Evolutionary conservation across 139 green algal genomes (phyloP).

Genomic region (Pleodorina starrii): DNA sequence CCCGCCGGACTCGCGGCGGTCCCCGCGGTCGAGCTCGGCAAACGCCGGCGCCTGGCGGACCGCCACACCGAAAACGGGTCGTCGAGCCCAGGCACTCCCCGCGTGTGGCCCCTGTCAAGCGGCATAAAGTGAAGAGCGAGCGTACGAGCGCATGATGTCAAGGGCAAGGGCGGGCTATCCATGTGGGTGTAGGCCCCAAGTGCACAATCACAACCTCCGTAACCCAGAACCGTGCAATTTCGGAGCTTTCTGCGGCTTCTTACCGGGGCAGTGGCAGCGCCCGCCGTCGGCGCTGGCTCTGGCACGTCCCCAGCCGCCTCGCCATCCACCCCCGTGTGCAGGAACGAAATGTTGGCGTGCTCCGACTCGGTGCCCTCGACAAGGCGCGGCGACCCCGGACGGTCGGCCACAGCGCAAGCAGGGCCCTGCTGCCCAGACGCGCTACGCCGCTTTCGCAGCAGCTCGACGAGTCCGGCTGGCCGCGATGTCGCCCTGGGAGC

Average conservation of each 20-base stretch:
- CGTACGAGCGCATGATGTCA: neutral
- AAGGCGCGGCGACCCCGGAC: neutral
- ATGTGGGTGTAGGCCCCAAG: neutral
- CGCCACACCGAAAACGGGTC: conserved; percentile 1
- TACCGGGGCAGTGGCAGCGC: neutral
- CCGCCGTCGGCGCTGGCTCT: neutral
- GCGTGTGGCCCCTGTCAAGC: neutral
- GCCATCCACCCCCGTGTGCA: too few relatives aligned
- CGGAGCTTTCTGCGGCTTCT: neutral
- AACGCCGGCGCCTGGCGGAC: neutral
- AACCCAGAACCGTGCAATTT: neutral
- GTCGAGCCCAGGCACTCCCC: neutral
- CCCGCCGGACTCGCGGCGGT: too few relatives aligned
- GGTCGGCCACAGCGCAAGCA: neutral
- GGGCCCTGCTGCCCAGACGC: neutral
- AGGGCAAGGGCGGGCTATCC: neutral
- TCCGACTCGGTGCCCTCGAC: neutral
- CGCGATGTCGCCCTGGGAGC: neutral
- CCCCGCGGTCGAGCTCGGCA: neutral
- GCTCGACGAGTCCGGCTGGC: neutral
- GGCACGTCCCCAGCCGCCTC: too few relatives aligned
- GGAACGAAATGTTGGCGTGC: neutral
- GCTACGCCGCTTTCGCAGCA: neutral
- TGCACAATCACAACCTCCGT: too few relatives aligned
- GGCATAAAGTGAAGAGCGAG: neutral